Conservation (phyloP, 1,284 basidiomycete species). For the Trichosporon faecale region DNA sequence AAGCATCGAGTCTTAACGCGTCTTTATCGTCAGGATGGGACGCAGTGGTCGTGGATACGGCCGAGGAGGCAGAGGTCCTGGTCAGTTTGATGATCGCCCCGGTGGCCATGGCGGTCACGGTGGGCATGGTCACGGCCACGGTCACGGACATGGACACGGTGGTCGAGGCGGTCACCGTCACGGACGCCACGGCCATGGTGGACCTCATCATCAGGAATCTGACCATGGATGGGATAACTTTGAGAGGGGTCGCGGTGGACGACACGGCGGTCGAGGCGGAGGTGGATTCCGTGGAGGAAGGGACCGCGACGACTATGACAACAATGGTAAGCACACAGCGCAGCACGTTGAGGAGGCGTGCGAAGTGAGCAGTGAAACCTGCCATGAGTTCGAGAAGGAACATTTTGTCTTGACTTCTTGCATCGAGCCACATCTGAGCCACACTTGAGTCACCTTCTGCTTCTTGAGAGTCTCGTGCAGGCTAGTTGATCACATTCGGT, state of each 20-base stretch:
- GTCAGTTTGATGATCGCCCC: neutral
- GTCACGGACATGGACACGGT: slow-evolving; percentile 9
- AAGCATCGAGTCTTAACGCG: neutral
- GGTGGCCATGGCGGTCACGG: neutral
- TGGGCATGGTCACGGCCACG: neutral
- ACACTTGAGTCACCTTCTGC: neutral
- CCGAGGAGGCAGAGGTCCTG: neutral
- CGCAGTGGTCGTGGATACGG: slow-evolving; percentile 2
- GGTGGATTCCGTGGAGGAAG: slow-evolving; percentile 5
- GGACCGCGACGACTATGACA: slow-evolving; percentile 1
- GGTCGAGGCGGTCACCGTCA: neutral
- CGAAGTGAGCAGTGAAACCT: neutral
- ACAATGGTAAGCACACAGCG: slow-evolving; percentile 3
- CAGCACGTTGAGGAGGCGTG: neutral
- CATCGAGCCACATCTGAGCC: neutral
- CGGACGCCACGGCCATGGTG: slow-evolving; percentile 3
- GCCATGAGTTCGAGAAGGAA: neutral
- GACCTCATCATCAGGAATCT: neutral
- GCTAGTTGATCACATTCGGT: neutral
- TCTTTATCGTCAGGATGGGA: slow-evolving; percentile 10
- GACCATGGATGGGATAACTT: slow-evolving; percentile 9
- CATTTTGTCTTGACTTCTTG: neutral
- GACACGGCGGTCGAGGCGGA: neutral
- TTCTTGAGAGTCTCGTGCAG: neutral
- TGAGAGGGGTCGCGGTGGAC: neutral